Conservation (phyloP, 495 filamentous ascomycete species). For the Xylaria cubensis region DNA sequence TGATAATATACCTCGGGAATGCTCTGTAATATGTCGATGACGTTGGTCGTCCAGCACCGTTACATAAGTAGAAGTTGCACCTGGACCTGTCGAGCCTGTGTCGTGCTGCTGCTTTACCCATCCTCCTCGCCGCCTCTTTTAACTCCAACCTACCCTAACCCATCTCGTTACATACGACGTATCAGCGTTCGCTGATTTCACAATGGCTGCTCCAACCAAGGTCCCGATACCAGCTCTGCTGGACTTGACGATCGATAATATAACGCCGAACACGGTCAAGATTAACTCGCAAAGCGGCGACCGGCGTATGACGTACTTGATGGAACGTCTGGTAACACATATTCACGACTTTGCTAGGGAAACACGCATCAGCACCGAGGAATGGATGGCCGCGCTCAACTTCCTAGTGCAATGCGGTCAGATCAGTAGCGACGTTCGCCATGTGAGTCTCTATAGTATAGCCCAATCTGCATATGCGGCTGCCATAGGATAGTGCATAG, state of each 20-base stretch:
- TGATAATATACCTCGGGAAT: not conserved
- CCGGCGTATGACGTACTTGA: slow-evolving; percentile 72
- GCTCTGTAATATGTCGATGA: not conserved
- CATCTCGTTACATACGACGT: not conserved
- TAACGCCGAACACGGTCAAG: slow-evolving; percentile 75
- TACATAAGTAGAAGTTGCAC: not conserved
- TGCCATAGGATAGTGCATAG: not conserved
- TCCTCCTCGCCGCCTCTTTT: not conserved
- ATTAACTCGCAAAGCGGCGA: slow-evolving; percentile 76
- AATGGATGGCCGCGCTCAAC: slow-evolving; percentile 77
- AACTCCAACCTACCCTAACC: slow-evolving; percentile 8
- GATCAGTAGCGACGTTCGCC: slow-evolving; percentile 73
- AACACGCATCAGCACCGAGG: slow-evolving; percentile 75
- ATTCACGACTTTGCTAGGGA: slow-evolving; percentile 85
- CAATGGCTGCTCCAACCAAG: slow-evolving; percentile 23
- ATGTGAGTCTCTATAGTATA: slow-evolving; percentile 50
- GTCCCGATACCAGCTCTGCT: slow-evolving; percentile 55
- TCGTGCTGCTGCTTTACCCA: not conserved
- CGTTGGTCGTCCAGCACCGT: not conserved
- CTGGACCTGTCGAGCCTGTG: not conserved
- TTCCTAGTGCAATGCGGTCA: slow-evolving; percentile 79
- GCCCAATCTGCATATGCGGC: not conserved
- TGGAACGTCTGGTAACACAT: slow-evolving; percentile 76
- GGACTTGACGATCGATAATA: slow-evolving; percentile 81
- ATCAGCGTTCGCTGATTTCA: not conserved